Percentiles rank a stretch among this genome's conserved stretches.
Conservation (phyloP, 768 basidiomycete genomes). For the Chalciporus piperatus region DNA sequence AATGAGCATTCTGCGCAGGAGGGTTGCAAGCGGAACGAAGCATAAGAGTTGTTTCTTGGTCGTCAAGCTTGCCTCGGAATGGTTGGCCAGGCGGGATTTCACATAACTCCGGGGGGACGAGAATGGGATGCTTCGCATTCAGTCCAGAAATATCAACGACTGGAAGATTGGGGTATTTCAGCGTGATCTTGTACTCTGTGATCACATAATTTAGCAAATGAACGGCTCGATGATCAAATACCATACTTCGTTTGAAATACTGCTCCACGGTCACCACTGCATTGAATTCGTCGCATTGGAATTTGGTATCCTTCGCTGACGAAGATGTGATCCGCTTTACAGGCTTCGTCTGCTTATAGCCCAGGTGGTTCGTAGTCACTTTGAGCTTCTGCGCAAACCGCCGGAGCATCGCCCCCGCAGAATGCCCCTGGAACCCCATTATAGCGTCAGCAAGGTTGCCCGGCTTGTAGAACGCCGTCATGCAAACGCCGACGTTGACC, state of each 20-base stretch:
- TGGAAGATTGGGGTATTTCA: conserved; percentile 50
- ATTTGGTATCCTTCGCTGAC: conserved; percentile 47
- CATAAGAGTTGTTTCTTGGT: conserved; percentile 67
- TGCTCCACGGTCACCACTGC: conserved; percentile 53
- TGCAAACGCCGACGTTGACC: conserved; percentile 54
- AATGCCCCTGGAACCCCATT: conserved; percentile 41
- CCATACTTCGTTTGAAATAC: conserved; percentile 59
- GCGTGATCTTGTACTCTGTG: conserved; percentile 56
- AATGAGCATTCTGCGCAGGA: conserved; percentile 55
- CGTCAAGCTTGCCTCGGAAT: conserved; percentile 58
- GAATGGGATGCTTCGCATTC: conserved; percentile 31
- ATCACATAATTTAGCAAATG: conserved; percentile 6
- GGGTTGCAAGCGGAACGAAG: conserved; percentile 64
- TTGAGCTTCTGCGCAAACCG: conserved; percentile 52
- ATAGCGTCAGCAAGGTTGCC: conserved; percentile 65
- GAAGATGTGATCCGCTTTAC: conserved; percentile 37
- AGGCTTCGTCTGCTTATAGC: conserved; percentile 50
- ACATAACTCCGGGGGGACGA: conserved; percentile 71
- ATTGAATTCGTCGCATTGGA: conserved; percentile 57
- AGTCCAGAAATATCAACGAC: conserved; percentile 52
- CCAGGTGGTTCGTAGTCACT: conserved; percentile 55
- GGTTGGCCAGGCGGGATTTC: conserved; percentile 57
- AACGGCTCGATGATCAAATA: not conserved
- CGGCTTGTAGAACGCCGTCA: conserved; percentile 53
- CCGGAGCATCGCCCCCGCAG: conserved; percentile 43